A percentile compares a stretch with the other conserved stretches of the same genome.
phyloP scores from a whole-genome alignment of 805 yeast genomes.

The Kodamaea kaohsiungensis region DNA sequence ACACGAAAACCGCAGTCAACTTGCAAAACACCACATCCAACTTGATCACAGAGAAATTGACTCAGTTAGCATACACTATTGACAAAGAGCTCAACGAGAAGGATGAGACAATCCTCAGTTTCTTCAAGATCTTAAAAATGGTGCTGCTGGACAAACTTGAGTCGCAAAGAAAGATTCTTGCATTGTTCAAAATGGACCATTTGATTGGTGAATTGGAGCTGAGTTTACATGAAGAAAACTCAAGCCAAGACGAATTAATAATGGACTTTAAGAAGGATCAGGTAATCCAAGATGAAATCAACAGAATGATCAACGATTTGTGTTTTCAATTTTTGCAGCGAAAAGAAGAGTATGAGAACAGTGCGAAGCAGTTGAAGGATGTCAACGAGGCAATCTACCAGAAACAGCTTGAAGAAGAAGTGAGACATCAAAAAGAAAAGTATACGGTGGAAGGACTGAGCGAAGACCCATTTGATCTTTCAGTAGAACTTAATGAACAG shows the following conservation, averaged over 20 bases:
- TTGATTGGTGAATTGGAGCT: conserved; percentile 28
- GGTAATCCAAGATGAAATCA: conserved; percentile 43
- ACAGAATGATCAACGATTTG: conserved; percentile 40
- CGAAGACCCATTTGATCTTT: conserved; percentile 16
- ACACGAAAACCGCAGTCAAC: conserved; percentile 36
- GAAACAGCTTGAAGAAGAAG: conserved; percentile 4
- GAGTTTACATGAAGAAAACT: conserved; percentile 11
- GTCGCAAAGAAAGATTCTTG: conserved; percentile 29
- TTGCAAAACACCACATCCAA: conserved; percentile 35
- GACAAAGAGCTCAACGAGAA: conserved; percentile 39
- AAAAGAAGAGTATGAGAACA: conserved; percentile 28
- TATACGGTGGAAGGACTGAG: background rate
- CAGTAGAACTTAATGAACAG: conserved; percentile 29
- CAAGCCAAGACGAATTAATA: conserved; percentile 16
- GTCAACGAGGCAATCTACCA: conserved; percentile 16
- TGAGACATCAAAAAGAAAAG: background rate
- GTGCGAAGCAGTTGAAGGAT: conserved; percentile 10
- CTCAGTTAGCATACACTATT: conserved; percentile 38
- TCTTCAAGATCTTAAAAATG: conserved; percentile 26
- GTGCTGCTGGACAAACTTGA: conserved; percentile 26
- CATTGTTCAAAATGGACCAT: conserved; percentile 33
- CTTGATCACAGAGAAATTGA: conserved; percentile 37
- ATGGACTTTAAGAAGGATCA: conserved; percentile 30
- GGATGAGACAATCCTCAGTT: conserved; percentile 33
- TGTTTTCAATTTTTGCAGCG: conserved; percentile 35